Percentiles rank a stretch among this genome's conserved stretches.
These are phyloP conservation scores for Scutellaria galericulata DNA, from an alignment of 257 asterid species.

Conservation along the genomic window DNA sequence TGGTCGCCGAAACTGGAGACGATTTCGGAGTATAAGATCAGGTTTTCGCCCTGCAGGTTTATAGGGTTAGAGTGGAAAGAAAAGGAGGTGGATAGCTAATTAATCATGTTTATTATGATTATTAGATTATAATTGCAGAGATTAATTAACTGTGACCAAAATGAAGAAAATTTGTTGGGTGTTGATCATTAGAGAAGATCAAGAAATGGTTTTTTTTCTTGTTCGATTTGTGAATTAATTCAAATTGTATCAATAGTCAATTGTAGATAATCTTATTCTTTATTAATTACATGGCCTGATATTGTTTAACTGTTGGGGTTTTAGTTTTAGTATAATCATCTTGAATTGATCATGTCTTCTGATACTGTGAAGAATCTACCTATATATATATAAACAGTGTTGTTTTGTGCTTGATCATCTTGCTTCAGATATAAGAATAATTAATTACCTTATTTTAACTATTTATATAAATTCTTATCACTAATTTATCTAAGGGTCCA, in stretches of 20 bases:
- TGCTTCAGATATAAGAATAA: too few relatives aligned
- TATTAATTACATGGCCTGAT: background rate
- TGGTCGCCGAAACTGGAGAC: conserved; percentile 92
- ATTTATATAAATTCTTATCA: too few relatives aligned
- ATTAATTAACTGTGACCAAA: background rate
- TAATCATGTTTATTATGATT: background rate
- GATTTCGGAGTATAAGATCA: conserved; percentile 62
- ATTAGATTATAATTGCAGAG: background rate
- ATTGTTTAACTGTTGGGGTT: too few relatives aligned
- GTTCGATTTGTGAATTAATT: background rate
- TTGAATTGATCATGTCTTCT: too few relatives aligned
- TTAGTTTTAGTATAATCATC: too few relatives aligned
- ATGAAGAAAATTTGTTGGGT: background rate
- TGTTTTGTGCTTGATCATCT: too few relatives aligned
- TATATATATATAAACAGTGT: too few relatives aligned
- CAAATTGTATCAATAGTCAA: background rate
- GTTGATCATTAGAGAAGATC: background rate
- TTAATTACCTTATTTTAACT: too few relatives aligned
- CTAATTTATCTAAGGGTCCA: too few relatives aligned
- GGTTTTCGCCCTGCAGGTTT: conserved; percentile 75
- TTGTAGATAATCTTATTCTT: too few relatives aligned
- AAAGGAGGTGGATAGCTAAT: conserved; percentile 39
- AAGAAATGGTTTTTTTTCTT: too few relatives aligned
- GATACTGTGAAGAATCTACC: too few relatives aligned
- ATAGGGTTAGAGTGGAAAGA: conserved; percentile 66